Evolutionary conservation across 352 stramenopile species (phyloP), one percentile per base, ranked within the genome.

Genomic region (Globisporangium radiosum): DNA sequence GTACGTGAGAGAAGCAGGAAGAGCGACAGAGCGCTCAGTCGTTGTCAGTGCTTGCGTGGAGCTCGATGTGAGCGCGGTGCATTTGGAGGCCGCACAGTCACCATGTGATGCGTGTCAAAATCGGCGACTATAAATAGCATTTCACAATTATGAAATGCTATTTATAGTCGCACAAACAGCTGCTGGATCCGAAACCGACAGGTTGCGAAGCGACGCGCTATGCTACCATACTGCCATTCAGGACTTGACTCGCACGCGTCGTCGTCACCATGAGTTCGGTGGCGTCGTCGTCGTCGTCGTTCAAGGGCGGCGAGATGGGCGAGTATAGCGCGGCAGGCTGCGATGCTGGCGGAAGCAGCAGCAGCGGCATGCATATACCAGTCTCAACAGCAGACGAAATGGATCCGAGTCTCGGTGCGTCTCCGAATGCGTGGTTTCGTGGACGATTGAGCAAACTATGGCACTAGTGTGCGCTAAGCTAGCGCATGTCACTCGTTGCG

Each of bases 321-420:
- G 69, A 80, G 11, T 61, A 66, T 25, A 19, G 52, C 19, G 39
- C 40, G 1, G 47, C 17, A 15, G 19, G n/a, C 14, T 50, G 25
- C 45, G 45, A 50, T 7, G 42, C 19, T 11, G 45, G 47, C 17
- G 61, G 59, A 53, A 61, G 68, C 7, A 47, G 49, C 11, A 62
- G 69, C 8, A 52, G 42, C 4, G 53, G 60, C 14, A 37, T 52
- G 3, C 79, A 88, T 43, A 56, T 90, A 33, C 76, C 82, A 7
- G 66, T 88, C 5, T 65, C 70, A 25, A 52, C 52, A 15, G 69
- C 62, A 13, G 85, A 94, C 53, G 82, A 92, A 17, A 78, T 94
- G 47, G 85, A 94, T 52, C 82, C 85, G 25, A 94, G 85, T 69
- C 63, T 94, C 36, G 81, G 81, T 92, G 50, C 15, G 68, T 61